These are phyloP conservation scores for Irpex sp. DNA, from an alignment of 1,284 basidiomycete genomes.

Conservation along the genomic window DNA sequence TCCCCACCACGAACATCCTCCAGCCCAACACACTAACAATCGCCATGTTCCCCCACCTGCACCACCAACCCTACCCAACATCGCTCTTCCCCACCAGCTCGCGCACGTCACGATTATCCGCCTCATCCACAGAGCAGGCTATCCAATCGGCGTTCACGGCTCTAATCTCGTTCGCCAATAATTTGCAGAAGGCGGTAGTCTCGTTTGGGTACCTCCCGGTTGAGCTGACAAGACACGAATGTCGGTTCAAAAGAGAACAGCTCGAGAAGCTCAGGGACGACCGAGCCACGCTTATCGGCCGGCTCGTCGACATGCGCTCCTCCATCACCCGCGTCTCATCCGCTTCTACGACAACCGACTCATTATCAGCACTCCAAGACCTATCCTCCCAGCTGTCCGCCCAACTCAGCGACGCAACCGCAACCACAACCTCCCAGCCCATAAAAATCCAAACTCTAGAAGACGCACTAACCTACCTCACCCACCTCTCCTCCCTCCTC, in stretches of 20 bases:
- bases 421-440: background rate
- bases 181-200: conserved; percentile 18
- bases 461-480: no score
- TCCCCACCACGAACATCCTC: conserved; percentile 39
- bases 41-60: conserved; percentile 64
- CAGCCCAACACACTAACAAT: conserved; percentile 46
- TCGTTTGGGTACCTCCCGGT: conserved; percentile 39
- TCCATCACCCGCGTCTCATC: conserved; percentile 30
- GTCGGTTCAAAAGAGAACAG: conserved; percentile 50
- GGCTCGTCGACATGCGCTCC: conserved; percentile 51
- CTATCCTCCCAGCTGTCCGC: background rate
- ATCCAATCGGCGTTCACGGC: conserved; percentile 18
- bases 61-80: conserved; percentile 25
- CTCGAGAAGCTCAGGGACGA: conserved; percentile 61
- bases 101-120: background rate
- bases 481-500: background rate
- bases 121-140: conserved; percentile 11
- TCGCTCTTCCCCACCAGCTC: conserved; percentile 3
- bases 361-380: background rate
- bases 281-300: conserved; percentile 59
- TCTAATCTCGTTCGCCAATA: conserved; percentile 12
- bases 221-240: conserved; percentile 61
- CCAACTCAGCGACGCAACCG: background rate
- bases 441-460: background rate
- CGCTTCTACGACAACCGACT: background rate